A percentile compares a stretch with the other conserved stretches of the same genome.
These are phyloP conservation scores for Daucus carota DNA, from an alignment of 129 eudicot species.

Conservation along the genomic window DH1_v3.0 NC_030386.2:40636001-40636500, in stretches of 20 bases:
- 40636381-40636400: constrained; percentile 58
- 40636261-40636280: neutral
- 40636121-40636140: neutral
- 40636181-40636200: neutral
- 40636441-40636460: constrained; percentile 60
- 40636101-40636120: too few relatives aligned
- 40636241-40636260: neutral
- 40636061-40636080: too few relatives aligned
- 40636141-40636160: neutral
- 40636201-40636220: neutral
- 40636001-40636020: too few relatives aligned
- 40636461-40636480: constrained; percentile 30
- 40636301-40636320: constrained; percentile 51
- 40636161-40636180: neutral
- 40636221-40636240: neutral
- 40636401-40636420: constrained; percentile 58
- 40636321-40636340: constrained; percentile 55
- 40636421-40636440: constrained; percentile 81
- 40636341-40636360: constrained; percentile 65
- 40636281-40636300: constrained; percentile 14
- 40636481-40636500: constrained; percentile 9
- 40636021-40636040: too few relatives aligned
- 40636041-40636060: too few relatives aligned
- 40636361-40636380: constrained; percentile 61
- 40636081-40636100: too few relatives aligned